phyloP scores from a whole-genome alignment of 768 basidiomycete genomes.

The Flagelloscypha sp. region DNA sequence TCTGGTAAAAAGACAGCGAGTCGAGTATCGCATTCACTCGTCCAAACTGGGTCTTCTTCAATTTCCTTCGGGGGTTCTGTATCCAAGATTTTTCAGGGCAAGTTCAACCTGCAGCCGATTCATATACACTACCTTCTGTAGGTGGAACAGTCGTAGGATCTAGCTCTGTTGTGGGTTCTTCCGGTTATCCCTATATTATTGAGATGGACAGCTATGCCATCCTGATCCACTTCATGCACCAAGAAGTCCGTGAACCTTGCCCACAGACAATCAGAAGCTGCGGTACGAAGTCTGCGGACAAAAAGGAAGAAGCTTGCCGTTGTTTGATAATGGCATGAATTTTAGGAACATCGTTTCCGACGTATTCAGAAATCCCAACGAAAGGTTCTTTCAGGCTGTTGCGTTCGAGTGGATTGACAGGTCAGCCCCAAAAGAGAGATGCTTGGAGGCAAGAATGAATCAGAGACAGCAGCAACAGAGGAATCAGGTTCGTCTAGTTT shows the following conservation, averaged over 20 bases:
- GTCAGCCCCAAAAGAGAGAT: conserved; percentile 57
- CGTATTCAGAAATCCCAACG: conserved; percentile 88
- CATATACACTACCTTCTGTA: conserved; percentile 13
- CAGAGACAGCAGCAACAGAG: neutral
- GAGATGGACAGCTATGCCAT: conserved; percentile 72
- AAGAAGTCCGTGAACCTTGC: conserved; percentile 97
- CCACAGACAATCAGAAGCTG: conserved; percentile 4
- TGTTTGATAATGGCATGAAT: conserved; percentile 96
- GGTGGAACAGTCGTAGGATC: conserved; percentile 9
- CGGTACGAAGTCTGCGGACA: conserved; percentile 2
- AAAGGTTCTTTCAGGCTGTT: conserved; percentile 67
- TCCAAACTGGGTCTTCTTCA: conserved; percentile 2
- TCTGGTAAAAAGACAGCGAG: conserved; percentile 60
- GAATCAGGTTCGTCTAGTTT: conserved; percentile 26
- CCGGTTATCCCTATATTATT: conserved; percentile 71
- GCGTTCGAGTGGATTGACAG: too few relatives aligned
- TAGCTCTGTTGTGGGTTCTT: conserved; percentile 38
- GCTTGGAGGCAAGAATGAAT: conserved; percentile 58
- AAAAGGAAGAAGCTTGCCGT: conserved; percentile 44
- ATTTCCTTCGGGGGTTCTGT: conserved; percentile 7
- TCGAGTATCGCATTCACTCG: conserved; percentile 23
- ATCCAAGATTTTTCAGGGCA: conserved; percentile 6
- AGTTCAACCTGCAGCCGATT: conserved; percentile 7
- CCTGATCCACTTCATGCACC: conserved; percentile 83
- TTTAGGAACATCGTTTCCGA: conserved; percentile 57